Percentiles rank a stretch among this genome's conserved stretches.
Conservation (phyloP, 2,329 filamentous ascomycete species). For the Coniochaeta hoffmannii region DNA sequence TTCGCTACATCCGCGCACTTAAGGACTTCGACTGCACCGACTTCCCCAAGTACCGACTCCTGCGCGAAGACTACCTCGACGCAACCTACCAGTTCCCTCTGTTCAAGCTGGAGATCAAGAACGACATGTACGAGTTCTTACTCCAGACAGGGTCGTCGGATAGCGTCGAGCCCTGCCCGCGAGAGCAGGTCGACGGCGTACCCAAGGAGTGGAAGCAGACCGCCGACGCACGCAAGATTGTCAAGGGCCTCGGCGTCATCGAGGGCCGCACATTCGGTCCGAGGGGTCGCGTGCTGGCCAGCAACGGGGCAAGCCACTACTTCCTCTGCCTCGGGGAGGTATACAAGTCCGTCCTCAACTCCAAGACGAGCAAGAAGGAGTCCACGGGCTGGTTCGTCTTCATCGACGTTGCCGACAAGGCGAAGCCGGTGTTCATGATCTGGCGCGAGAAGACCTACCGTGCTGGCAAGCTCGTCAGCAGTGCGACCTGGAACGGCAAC, state of each 20-base stretch:
- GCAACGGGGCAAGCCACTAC: not conserved
- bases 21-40: not conserved
- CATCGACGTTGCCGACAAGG: not conserved
- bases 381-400: not conserved
- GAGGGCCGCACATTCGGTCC: not conserved
- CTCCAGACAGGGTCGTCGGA: not conserved
- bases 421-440: not conserved
- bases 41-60: not conserved
- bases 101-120: not conserved
- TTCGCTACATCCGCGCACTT: not conserved
- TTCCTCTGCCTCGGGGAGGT: not conserved
- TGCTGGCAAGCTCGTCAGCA: not conserved
- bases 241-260: not conserved
- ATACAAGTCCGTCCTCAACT: not conserved
- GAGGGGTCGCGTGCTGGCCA: not conserved
- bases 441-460: not conserved
- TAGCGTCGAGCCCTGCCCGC: not conserved
- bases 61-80: not conserved
- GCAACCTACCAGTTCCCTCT: not conserved
- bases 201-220: not conserved
- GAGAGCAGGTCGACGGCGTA: not conserved
- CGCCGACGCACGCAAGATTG: not conserved
- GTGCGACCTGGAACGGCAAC: not conserved
- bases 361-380: not conserved
- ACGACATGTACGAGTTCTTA: not conserved